Percentiles rank a stretch among this genome's conserved stretches.
These are phyloP conservation scores for Botrytis sinoallii DNA, from an alignment of 2,329 filamentous ascomycete genomes.

Conservation along the genomic window DNA sequence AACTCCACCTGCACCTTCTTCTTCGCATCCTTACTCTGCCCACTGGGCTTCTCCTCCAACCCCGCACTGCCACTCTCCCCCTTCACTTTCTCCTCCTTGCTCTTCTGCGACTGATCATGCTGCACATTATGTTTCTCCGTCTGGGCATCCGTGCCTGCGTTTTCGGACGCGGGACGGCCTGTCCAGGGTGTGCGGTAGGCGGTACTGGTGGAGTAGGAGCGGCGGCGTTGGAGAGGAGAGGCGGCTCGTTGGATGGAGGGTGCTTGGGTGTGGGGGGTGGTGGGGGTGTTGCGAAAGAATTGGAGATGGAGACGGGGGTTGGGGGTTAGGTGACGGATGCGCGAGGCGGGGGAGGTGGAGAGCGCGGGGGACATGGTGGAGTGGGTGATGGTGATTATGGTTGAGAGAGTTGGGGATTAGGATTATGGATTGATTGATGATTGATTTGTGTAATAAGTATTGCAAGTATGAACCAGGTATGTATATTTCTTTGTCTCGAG, in stretches of 20 bases:
- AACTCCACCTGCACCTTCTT: conserved; percentile 4
- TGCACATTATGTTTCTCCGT: background rate
- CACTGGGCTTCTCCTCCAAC: background rate
- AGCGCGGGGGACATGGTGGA: background rate
- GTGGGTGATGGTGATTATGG: background rate
- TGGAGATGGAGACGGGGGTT: conserved; percentile 2
- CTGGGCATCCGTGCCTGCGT: background rate
- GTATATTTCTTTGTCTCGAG: no score
- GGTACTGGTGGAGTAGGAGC: background rate
- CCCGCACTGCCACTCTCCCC: background rate
- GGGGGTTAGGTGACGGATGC: conserved; percentile 7
- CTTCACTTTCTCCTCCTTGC: background rate
- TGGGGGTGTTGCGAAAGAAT: background rate
- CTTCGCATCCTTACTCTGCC: background rate
- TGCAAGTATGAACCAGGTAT: background rate
- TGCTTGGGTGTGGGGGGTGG: background rate
- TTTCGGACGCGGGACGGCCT: background rate
- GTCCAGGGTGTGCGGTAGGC: background rate
- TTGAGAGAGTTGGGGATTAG: background rate
- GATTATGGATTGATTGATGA: background rate
- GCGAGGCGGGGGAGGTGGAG: background rate
- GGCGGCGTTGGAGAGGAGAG: background rate
- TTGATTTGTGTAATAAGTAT: background rate
- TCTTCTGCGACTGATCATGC: background rate
- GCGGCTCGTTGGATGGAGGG: background rate